These are phyloP conservation scores for Tolypocladium amazonense DNA, from an alignment of 2,329 filamentous ascomycete species.

Conservation along the genomic window DNA sequence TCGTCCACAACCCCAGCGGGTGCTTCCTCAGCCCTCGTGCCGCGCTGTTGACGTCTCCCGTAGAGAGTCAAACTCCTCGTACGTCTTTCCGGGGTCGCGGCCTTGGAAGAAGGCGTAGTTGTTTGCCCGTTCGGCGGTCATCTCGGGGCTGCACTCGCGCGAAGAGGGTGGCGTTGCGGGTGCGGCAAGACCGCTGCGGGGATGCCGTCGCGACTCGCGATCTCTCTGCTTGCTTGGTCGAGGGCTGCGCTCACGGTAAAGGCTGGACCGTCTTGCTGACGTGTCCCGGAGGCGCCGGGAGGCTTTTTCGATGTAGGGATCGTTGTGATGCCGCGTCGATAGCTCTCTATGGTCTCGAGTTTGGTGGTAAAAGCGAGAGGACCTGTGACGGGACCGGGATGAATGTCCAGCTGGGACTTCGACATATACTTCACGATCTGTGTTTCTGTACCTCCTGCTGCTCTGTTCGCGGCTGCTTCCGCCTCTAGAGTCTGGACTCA, in stretches of 20 bases:
- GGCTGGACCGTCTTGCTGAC: neutral
- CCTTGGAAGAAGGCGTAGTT: constrained; percentile 17
- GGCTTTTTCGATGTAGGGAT: neutral
- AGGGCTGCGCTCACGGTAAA: neutral
- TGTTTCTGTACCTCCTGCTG: neutral
- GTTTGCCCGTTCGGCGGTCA: constrained; percentile 10
- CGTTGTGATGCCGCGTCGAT: neutral
- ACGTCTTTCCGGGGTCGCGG: constrained; percentile 10
- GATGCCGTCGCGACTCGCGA: neutral
- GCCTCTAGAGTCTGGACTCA: neutral
- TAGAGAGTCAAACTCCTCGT: constrained; percentile 10
- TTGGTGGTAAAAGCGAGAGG: neutral
- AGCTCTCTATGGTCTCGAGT: neutral
- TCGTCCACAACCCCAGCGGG: neutral
- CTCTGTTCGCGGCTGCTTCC: neutral
- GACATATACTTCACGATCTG: neutral
- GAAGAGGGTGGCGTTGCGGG: neutral
- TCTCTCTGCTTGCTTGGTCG: neutral
- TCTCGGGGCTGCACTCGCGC: constrained; percentile 1
- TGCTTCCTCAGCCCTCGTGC: neutral
- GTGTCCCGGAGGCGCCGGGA: neutral
- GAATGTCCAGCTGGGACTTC: neutral
- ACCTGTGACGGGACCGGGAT: neutral
- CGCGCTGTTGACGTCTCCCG: neutral
- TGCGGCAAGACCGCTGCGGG: neutral